phyloP scores from a whole-genome alignment of 2,329 filamentous ascomycete genomes.

The Aspergillus pseudoglaucus region DNA sequence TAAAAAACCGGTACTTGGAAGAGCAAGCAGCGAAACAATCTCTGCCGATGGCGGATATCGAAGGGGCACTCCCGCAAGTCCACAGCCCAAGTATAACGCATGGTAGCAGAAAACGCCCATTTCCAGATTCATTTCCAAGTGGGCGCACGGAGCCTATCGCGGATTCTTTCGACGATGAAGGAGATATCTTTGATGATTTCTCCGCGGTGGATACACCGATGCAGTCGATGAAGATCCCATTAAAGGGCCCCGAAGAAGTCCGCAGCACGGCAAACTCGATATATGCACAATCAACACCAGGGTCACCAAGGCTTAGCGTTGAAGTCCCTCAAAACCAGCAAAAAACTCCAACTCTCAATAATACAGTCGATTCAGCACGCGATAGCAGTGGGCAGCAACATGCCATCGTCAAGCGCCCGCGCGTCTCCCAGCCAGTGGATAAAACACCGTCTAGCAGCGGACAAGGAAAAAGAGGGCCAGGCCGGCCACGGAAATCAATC shows the following conservation, averaged over 20 bases:
- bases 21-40: slow-evolving; percentile 16
- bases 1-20: slow-evolving; percentile 30
- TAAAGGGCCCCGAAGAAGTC: slow-evolving; percentile 13
- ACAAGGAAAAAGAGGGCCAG: slow-evolving; percentile 12
- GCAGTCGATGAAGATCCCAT: slow-evolving; percentile 18
- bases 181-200: slow-evolving; percentile 24
- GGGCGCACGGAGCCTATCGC: slow-evolving; percentile 20
- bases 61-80: slow-evolving; percentile 21
- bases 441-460: slow-evolving; percentile 2
- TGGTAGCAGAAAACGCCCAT: slow-evolving; percentile 26
- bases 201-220: slow-evolving; percentile 15
- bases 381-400: slow-evolving; percentile 11
- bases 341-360: slow-evolving; percentile 5
- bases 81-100: slow-evolving; percentile 30
- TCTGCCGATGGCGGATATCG: slow-evolving; percentile 4
- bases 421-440: slow-evolving; percentile 15
- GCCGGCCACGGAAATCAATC: slow-evolving; percentile 25
- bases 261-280: slow-evolving; percentile 2
- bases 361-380: background rate
- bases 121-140: slow-evolving; percentile 21
- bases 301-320: slow-evolving; percentile 9
- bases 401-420: slow-evolving; percentile 23
- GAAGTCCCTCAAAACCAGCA: slow-evolving; percentile 9
- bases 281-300: slow-evolving; percentile 3
- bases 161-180: slow-evolving; percentile 28